Evolutionary conservation across 2,329 filamentous ascomycete species (phyloP), one percentile per base, ranked within the genome.

Genomic region (Penicillium sp.): DNA sequence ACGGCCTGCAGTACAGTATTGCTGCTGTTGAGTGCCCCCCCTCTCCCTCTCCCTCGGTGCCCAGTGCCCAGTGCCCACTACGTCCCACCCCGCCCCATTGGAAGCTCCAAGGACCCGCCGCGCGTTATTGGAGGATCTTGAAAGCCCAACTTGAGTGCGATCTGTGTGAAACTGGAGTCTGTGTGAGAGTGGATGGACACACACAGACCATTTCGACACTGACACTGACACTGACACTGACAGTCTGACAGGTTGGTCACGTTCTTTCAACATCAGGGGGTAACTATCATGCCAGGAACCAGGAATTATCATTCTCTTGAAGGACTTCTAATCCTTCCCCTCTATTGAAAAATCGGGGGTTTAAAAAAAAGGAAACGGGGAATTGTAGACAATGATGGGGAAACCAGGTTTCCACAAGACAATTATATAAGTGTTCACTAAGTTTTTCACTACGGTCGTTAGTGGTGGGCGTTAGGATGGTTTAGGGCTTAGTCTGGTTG

Each of bases 91-190:
- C 28, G 30, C 30, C 47, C 47, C 28, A 35, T 30, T 28, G 33
- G 47, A 8, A 51, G 47, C 22, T 33, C 44, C 28, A 8, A 4
- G 13, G 30, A 35, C 47, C 47, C 28, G 28, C n/a, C n/a, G n/a
- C n/a, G n/a, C 42, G 35, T 60, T 45, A 65, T 65, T 65, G 62
- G 62, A 45, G 53, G 59, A 65, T 65, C 63, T 62, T 3, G 42
- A 33, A 33, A 19, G 53, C 40, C 54, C 53, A 59, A 53, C 37
- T 37, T 17, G 26, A 9, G 45, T 15, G 45, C 47, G 53, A 62
- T 62, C 56, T 57, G 51, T 62, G 47, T 56, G 58, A 56, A 19
- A 44, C 19, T 37, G 40, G 1, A 28, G 37, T 40, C 17, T 7
- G 6, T 40, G 40, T 13, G 19, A 42, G 40, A 22, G 40, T n/a